Percentiles rank a stretch among this genome's conserved stretches.
Conservation (phyloP, 176 grass and related monocot species). For the Juncus effusus region DNA sequence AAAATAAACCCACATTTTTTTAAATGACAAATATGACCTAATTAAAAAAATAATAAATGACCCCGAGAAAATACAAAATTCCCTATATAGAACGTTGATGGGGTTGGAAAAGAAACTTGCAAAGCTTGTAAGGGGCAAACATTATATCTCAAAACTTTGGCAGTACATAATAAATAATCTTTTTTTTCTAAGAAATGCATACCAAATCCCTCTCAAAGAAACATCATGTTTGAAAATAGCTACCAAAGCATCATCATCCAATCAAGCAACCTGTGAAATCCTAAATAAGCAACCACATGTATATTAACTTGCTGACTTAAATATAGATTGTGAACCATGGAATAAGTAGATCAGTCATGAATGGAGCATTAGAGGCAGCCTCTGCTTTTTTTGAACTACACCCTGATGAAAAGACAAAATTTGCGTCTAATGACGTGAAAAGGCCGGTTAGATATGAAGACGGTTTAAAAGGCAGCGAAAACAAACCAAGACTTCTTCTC, state of each 20-base stretch:
- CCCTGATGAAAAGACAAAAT: constrained; percentile 38
- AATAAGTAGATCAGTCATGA: constrained; percentile 42
- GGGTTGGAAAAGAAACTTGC: no score
- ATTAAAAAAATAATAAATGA: no score
- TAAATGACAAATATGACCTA: no score
- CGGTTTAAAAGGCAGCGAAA: constrained; percentile 31
- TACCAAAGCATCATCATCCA: background rate
- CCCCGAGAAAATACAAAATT: no score
- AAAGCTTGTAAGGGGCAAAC: no score
- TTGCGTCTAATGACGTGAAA: constrained; percentile 42
- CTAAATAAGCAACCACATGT: background rate
- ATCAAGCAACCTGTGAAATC: background rate
- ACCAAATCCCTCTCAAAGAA: no score
- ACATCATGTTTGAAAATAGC: background rate
- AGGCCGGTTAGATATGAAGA: constrained; percentile 57
- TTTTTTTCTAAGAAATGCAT: no score
- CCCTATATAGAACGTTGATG: no score
- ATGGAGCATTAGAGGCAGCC: constrained; percentile 43
- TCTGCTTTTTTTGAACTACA: constrained; percentile 54
- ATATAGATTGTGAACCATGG: constrained; percentile 71
- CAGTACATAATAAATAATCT: no score
- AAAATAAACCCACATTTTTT: no score
- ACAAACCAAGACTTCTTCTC: constrained; percentile 45
- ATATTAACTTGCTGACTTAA: background rate
- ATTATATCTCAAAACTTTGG: no score